phyloP scores from a whole-genome alignment of 169 alveolate genomes.

The Plasmodium coatneyi region DNA sequence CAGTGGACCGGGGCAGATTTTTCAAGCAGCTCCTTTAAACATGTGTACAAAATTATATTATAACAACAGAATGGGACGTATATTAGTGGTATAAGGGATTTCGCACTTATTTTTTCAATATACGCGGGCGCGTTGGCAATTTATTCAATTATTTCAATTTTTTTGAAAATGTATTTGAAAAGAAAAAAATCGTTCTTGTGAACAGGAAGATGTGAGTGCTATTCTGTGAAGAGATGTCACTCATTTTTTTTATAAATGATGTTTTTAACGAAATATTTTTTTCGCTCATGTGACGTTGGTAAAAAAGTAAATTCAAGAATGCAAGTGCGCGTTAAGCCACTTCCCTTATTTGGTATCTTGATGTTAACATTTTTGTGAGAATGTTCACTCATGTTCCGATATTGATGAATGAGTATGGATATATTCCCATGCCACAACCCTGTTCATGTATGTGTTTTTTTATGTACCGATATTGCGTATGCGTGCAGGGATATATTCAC shows the following conservation, averaged over 20 bases:
- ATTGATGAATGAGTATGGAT: too few relatives aligned
- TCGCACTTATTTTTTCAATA: neutral
- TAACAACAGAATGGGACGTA: neutral
- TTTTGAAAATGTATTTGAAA: neutral
- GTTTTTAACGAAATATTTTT: neutral
- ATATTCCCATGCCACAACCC: too few relatives aligned
- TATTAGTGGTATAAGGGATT: neutral
- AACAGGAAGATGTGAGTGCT: neutral
- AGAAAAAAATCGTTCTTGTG: neutral
- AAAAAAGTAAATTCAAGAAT: neutral
- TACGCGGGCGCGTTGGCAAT: neutral
- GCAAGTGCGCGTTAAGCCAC: neutral
- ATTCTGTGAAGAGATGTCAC: neutral
- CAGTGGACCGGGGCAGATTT: too few relatives aligned
- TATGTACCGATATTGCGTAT: too few relatives aligned
- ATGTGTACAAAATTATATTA: neutral
- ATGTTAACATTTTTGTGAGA: neutral
- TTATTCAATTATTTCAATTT: neutral
- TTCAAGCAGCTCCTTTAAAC: too few relatives aligned
- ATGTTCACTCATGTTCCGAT: too few relatives aligned
- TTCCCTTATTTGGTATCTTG: neutral
- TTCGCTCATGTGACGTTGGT: neutral
- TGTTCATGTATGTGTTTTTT: too few relatives aligned
- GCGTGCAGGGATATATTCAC: too few relatives aligned
- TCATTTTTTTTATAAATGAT: neutral